Conservation (phyloP, 768 basidiomycete species). For the Ephemerocybe angulata region DNA sequence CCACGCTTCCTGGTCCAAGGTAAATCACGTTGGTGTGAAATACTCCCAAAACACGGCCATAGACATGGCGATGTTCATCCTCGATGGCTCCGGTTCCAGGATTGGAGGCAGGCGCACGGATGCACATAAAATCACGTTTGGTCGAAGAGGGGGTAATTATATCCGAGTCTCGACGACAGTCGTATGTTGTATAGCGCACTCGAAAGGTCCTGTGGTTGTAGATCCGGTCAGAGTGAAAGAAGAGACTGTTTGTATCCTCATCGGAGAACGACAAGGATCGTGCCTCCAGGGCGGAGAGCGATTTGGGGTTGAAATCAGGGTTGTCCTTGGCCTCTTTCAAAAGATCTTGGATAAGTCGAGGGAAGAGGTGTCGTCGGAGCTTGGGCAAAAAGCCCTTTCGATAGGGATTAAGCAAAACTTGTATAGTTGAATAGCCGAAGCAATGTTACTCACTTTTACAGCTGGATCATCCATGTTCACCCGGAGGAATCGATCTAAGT, state of each 20-base stretch:
- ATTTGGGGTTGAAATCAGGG: background rate
- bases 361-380: background rate
- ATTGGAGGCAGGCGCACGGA: background rate
- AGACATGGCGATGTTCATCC: background rate
- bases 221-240: constrained; percentile 1
- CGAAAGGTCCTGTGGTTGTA: constrained; percentile 10
- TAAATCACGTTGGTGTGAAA: background rate
- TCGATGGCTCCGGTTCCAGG: background rate
- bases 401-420: background rate
- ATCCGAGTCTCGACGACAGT: constrained; percentile 13
- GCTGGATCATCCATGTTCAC: background rate
- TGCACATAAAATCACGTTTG: constrained; percentile 1
- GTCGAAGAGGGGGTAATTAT: constrained; percentile 11
- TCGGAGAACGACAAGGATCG: background rate
- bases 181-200: constrained; percentile 17
- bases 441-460: background rate
- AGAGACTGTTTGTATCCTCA: background rate
- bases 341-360: background rate
- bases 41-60: background rate
- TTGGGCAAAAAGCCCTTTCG: background rate
- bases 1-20: background rate
- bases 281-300: background rate
- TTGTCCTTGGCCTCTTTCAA: background rate
- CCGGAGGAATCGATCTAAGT: background rate
- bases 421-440: background rate